Evolutionary conservation across 2,329 filamentous ascomycete species (phyloP), one percentile per base, ranked within the genome.

Genomic region (Colletotrichum tofieldiae): DNA sequence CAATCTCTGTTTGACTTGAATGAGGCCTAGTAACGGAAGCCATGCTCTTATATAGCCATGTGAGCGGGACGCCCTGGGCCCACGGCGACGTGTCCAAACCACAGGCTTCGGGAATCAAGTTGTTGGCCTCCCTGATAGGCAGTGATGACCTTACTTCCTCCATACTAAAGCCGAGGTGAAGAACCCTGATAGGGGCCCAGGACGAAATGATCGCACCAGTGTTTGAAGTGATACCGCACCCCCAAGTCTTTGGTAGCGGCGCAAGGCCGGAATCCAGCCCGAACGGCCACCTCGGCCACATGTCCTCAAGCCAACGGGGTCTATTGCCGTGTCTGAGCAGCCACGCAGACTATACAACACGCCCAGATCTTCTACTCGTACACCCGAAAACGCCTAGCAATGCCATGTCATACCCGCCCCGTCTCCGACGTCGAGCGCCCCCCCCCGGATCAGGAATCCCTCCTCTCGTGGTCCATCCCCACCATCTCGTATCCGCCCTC

Each of bases 401-500:
- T 81, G 80, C 78, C 58, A 45, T 29, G 11, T 43, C 26, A 32
- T 59, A n/a, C 35, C 23, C 35, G 14, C 23, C 12, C n/a, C 43
- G 23, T 55, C 23, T 32, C 45, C 6, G 12, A 37, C 3, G 18
- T 6, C 32, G 6, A 35, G 26, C 6, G n/a, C n/a, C 6, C 18
- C 6, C 18, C 29, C 29, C 29, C 2, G 20, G 16, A 45, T 72
- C 63, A 75, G n/a, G 65, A 75, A 43, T 71, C 70, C 39, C 76
- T 77, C 29, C 71, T 78, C 37, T 79, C 77, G 11, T 75, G 80
- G 71, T 87, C 87, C 77, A 90, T 84, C 51, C 84, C 83, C 12
- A 88, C 87, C 90, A 93, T 92, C 80, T 93, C 91, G 80, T 93
- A 93, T 73, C 90, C 89, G 16, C 87, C 89, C 0, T 82, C 86